Base-by-base conservation (phyloP, 768 basidiomycete species). In the Boletus speciosus region DNA sequence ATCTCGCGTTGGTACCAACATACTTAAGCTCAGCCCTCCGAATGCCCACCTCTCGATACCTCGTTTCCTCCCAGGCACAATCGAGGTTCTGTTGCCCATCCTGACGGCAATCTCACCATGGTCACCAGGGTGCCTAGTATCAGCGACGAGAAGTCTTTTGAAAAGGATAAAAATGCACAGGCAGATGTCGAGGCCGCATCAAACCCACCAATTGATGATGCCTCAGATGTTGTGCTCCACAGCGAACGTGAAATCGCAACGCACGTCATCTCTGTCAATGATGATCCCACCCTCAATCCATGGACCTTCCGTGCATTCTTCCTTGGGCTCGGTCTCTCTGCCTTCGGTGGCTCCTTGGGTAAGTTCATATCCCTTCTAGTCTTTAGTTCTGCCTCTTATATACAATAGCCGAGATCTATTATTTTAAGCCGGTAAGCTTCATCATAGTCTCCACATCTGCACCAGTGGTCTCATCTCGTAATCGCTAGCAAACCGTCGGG, bases 321-420 rank as follows among this genome's bases (percentile, higher is more conserved):
- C 35, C 79, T 84, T 10, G 80, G 81, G 40, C 74, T 82, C 0
- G 81, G 76, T 74, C 54, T 80, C 70, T 71, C 80, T 74, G 27
- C 75, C 71, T 66, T 82, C 37, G 79, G 80, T 58, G 75, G 78
- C 43, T 75, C 80, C 15, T 70, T 83, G 23, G 79, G 79, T 76
- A 60, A 11, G 65, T 60, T 12, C 37, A 29, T 35, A 12, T 37
- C 7, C 4, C 4, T 16, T 40, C 16, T 38, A 23, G 32, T 49
- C 16, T 8, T 21, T 31, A 57, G 21, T 47, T 51, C 25, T 29
- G 0, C 4, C 44, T 37, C 59, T 49, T 5, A 51, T 23, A 25
- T 23, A 23, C 25, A 34, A 16, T 51, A 81, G 80, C 80, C 34
- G 76, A 83, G 58, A 82, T 83, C 27, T 82, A 81, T 63, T 83